Conservation (phyloP, 2,329 filamentous ascomycete genomes). For the Lachnellula subtilissima region DNA sequence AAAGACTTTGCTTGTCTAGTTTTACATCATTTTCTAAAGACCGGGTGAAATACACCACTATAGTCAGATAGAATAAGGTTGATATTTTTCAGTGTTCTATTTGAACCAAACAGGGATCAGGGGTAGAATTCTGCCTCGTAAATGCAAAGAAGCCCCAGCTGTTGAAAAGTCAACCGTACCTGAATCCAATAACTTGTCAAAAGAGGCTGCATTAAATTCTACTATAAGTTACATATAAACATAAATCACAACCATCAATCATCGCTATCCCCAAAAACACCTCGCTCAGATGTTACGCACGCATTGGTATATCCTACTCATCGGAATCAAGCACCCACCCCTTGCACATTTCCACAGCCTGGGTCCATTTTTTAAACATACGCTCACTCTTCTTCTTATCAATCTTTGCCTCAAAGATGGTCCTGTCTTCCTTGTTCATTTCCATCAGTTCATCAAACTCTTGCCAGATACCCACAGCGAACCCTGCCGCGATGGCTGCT, state of each 20-base stretch:
- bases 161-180: no score
- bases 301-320: neutral
- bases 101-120: no score
- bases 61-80: no score
- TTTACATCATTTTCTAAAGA: no score
- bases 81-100: no score
- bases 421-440: conserved; percentile 65
- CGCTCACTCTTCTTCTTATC: conserved; percentile 51
- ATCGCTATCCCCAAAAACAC: neutral
- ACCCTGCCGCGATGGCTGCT: conserved; percentile 76
- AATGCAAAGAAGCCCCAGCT: no score
- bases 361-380: conserved; percentile 68
- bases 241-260: neutral
- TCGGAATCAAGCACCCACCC: conserved; percentile 52
- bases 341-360: conserved; percentile 73
- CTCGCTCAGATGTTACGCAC: neutral
- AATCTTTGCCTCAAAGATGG: conserved; percentile 64
- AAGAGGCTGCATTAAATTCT: neutral
- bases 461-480: conserved; percentile 71
- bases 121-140: no score
- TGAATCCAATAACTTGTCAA: neutral
- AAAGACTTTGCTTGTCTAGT: no score
- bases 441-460: conserved; percentile 66
- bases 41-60: no score
- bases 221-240: neutral